Conservation (phyloP, 345 rosid genomes). For the Turritis glabra region DNA sequence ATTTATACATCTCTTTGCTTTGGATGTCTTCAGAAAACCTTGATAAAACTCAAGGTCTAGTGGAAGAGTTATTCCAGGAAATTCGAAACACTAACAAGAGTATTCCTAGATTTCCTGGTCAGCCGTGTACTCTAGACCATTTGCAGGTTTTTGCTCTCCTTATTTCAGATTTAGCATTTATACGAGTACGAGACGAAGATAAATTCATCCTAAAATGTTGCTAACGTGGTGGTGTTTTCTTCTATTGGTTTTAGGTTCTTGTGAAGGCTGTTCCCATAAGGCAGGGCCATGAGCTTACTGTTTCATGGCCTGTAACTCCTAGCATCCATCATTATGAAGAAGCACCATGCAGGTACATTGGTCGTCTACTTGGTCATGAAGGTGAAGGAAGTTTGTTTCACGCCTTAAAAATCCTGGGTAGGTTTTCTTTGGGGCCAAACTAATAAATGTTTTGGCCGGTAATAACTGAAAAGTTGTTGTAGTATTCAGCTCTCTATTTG, state of each 20-base stretch:
- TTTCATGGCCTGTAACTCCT: slow-evolving; percentile 83
- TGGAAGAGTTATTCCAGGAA: slow-evolving; percentile 64
- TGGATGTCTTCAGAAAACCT: slow-evolving; percentile 58
- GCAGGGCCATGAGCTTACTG: slow-evolving; percentile 62
- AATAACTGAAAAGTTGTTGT: neutral
- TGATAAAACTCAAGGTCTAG: slow-evolving; percentile 60
- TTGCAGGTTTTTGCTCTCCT: slow-evolving; percentile 54
- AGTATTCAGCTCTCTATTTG: neutral
- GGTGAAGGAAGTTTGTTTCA: slow-evolving; percentile 89
- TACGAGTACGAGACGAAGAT: neutral
- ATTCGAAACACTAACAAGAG: slow-evolving; percentile 55
- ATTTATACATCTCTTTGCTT: slow-evolving; percentile 17
- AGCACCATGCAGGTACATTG: slow-evolving; percentile 73
- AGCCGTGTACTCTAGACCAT: slow-evolving; percentile 75
- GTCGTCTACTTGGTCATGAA: slow-evolving; percentile 81
- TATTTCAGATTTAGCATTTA: slow-evolving; percentile 1
- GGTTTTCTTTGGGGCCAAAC: slow-evolving; percentile 27
- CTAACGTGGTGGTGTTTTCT: neutral
- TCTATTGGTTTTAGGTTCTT: slow-evolving; percentile 56
- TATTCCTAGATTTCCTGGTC: slow-evolving; percentile 56
- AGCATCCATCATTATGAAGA: slow-evolving; percentile 77
- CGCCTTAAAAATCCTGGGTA: slow-evolving; percentile 81
- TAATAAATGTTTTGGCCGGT: neutral
- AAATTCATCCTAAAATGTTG: neutral
- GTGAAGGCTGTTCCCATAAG: slow-evolving; percentile 74